These are phyloP conservation scores for Erodium texanum DNA, from an alignment of 441 rosid species.

Conservation along the genomic window DNA sequence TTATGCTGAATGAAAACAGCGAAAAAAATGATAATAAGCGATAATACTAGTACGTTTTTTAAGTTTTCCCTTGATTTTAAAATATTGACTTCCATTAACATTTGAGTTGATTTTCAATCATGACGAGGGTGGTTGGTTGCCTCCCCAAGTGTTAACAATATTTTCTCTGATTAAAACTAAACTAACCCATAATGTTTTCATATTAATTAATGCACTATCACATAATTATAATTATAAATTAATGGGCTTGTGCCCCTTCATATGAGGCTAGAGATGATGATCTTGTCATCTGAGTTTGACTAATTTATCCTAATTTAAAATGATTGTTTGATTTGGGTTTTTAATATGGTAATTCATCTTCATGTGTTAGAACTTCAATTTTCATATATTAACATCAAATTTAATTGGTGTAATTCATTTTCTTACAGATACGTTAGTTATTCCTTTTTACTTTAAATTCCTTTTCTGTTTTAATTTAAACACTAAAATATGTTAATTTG, in stretches of 20 bases:
- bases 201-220: not conserved
- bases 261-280: not conserved
- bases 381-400: not conserved
- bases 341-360: too few relatives aligned
- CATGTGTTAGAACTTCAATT: too few relatives aligned
- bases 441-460: not conserved
- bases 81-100: too few relatives aligned
- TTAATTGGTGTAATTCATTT: not conserved
- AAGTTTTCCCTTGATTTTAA: too few relatives aligned
- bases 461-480: too few relatives aligned
- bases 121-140: not conserved
- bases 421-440: too few relatives aligned
- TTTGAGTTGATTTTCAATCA: not conserved
- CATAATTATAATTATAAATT: not conserved
- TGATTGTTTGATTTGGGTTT: too few relatives aligned
- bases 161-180: not conserved
- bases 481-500: too few relatives aligned
- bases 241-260: constrained; percentile 9
- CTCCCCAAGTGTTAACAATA: not conserved
- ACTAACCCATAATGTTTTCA: not conserved
- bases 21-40: too few relatives aligned
- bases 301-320: not conserved
- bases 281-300: not conserved
- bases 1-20: too few relatives aligned
- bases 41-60: too few relatives aligned